These are phyloP conservation scores for Daldinia eschscholtzii DNA, from an alignment of 2,329 filamentous ascomycete species.

Conservation along the genomic window DNA sequence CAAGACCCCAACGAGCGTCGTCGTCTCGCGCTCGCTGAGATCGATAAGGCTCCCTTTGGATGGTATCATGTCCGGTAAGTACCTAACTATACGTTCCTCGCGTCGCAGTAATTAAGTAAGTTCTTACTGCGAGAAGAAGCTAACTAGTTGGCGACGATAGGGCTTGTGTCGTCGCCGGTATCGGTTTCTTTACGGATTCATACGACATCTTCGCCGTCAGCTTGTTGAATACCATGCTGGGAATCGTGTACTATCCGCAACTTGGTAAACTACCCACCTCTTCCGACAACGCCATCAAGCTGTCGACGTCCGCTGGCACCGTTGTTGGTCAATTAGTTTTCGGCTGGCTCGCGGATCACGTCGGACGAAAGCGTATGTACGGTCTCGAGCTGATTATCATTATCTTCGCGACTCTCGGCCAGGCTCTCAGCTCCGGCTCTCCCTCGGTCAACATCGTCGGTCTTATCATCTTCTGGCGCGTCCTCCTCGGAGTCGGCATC, in stretches of 20 bases:
- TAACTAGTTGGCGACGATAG: conserved; percentile 53
- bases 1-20: conserved; percentile 82
- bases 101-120: background rate
- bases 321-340: conserved; percentile 87
- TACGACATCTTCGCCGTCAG: conserved; percentile 87
- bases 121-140: conserved; percentile 14
- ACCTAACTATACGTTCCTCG: background rate
- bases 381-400: conserved; percentile 84
- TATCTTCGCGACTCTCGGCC: conserved; percentile 81
- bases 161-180: conserved; percentile 81
- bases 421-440: conserved; percentile 74
- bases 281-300: conserved; percentile 86
- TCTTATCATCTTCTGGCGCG: conserved; percentile 83
- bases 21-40: conserved; percentile 82
- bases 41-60: conserved; percentile 84
- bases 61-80: conserved; percentile 79
- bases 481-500: conserved; percentile 79
- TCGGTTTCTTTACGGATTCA: conserved; percentile 90
- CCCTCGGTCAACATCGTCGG: conserved; percentile 73
- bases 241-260: conserved; percentile 78
- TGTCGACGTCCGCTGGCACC: conserved; percentile 85
- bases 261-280: conserved; percentile 71
- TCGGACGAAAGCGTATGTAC: conserved; percentile 80
- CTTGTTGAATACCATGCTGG: conserved; percentile 79
- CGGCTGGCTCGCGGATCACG: conserved; percentile 80